Evolutionary conservation across 2,329 filamentous ascomycete genomes (phyloP), one percentile per base, ranked within the genome.

Genomic region (Endoconidiophora polonica): DNA sequence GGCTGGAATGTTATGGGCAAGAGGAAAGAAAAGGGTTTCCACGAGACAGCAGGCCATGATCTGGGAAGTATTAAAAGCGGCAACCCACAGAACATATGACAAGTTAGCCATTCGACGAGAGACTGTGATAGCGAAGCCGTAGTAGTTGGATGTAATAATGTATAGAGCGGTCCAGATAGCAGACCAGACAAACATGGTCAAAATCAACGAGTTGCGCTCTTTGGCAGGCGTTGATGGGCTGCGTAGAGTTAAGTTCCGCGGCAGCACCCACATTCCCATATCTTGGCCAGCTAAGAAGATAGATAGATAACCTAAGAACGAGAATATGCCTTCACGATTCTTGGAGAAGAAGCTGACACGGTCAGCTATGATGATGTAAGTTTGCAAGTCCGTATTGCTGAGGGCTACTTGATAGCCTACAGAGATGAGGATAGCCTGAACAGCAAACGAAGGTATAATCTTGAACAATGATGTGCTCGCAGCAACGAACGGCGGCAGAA

Each of bases 301-400:
- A 44, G 90, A 83, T 43, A 98, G 74, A 61, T 98, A 98, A 3
- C 91, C 50, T 46, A 85, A 66, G 63, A 96, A 94, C 49, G 87
- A 94, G 63, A 90, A 94, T n/a, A 98, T 73, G 0, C 91, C 91
- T 63, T 98, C 91, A 23, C 90, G 76, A 61, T 98, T 98, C 70
- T 87, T 84, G 2, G 86, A 90, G 4, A 98, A 63, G 12, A 94
- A 68, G 58, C 87, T 77, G 0, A 73, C 78, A 3, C 91, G 79
- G 4, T 86, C 85, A 0, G 86, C 87, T 5, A 83, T 77, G 20
- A 98, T 72, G 54, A 96, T 82, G 61, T 80, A 96, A 6, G 76
- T 74, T 59, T 91, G 87, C 26, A 96, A 72, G n/a, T 69, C 66
- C 0, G 86, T 93, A 50, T 70, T 79, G 59, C 90, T 83, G 6